phyloP scores from a whole-genome alignment of 2,329 filamentous ascomycete species.

The Domatiomyces globalis region DNA sequence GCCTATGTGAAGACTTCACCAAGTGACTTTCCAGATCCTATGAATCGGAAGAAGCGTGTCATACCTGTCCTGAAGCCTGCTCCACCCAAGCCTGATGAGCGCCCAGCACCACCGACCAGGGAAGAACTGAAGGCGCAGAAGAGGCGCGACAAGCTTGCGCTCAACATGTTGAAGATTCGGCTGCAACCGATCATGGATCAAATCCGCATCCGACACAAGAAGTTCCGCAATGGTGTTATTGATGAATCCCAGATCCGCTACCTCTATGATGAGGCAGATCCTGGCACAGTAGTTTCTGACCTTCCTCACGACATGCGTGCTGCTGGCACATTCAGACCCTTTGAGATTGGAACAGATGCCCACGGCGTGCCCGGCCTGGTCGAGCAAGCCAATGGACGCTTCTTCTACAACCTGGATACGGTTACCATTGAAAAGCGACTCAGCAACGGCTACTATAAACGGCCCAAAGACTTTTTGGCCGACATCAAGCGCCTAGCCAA shows the following conservation, averaged over 20 bases:
- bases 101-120: slow-evolving; percentile 50
- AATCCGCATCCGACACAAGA: slow-evolving; percentile 77
- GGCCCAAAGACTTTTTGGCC: slow-evolving; percentile 73
- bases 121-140: slow-evolving; percentile 68
- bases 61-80: slow-evolving; percentile 65
- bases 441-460: slow-evolving; percentile 89
- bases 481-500: slow-evolving; percentile 76
- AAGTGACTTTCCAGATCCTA: slow-evolving; percentile 71
- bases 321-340: slow-evolving; percentile 54
- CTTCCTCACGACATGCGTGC: slow-evolving; percentile 40
- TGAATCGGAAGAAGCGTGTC: slow-evolving; percentile 72
- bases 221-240: slow-evolving; percentile 70
- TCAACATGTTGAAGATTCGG: slow-evolving; percentile 76
- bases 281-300: slow-evolving; percentile 48
- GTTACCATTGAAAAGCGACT: slow-evolving; percentile 90
- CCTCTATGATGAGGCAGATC: slow-evolving; percentile 69
- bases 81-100: slow-evolving; percentile 53
- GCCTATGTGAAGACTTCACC: slow-evolving; percentile 67
- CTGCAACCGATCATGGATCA: slow-evolving; percentile 96
- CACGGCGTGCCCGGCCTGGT: slow-evolving; percentile 63
- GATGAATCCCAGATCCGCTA: slow-evolving; percentile 62
- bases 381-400: slow-evolving; percentile 63
- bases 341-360: slow-evolving; percentile 63
- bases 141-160: slow-evolving; percentile 65
- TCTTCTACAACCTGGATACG: slow-evolving; percentile 89